These are phyloP conservation scores for Botrytis squamosa DNA, from an alignment of 2,329 filamentous ascomycete species.

Conservation along the genomic window DNA sequence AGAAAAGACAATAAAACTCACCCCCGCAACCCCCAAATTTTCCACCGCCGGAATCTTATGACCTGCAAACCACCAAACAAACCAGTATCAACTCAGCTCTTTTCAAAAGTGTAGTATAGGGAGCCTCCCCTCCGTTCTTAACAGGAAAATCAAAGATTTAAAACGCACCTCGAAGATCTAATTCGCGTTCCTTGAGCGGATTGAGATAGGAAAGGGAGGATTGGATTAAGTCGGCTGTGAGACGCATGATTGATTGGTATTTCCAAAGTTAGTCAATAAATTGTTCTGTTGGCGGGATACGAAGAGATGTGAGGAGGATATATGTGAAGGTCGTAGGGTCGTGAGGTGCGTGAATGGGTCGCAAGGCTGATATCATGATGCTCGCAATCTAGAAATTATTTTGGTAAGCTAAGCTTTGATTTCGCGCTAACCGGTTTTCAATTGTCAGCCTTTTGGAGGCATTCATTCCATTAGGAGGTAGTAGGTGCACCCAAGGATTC, in stretches of 20 bases:
- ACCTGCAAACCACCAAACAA: slow-evolving; percentile 64
- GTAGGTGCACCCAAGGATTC: not conserved
- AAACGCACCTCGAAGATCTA: slow-evolving; percentile 96
- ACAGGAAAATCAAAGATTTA: slow-evolving; percentile 51
- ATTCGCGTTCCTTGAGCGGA: slow-evolving; percentile 96
- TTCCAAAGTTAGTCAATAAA: not conserved
- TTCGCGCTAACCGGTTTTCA: slow-evolving; percentile 1
- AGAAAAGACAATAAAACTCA: slow-evolving; percentile 48
- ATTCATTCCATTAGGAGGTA: not conserved
- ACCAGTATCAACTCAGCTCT: slow-evolving; percentile 80
- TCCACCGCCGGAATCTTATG: slow-evolving; percentile 97
- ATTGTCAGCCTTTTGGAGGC: slow-evolving; percentile 6
- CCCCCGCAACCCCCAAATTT: slow-evolving; percentile 92
- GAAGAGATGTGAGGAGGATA: not conserved
- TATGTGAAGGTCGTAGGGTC: not conserved
- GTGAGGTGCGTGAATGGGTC: not conserved
- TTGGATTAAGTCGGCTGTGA: slow-evolving; percentile 93
- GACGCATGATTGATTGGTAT: slow-evolving; percentile 64
- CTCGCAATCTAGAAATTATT: slow-evolving; percentile 16
- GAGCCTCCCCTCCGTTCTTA: slow-evolving; percentile 70
- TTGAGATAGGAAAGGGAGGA: slow-evolving; percentile 97
- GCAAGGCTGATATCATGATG: slow-evolving; percentile 14
- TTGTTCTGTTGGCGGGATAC: slow-evolving; percentile 16
- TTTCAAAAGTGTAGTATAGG: slow-evolving; percentile 75
- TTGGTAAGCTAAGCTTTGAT: slow-evolving; percentile 11